These are phyloP conservation scores for Arxiozyma heterogenica DNA, from an alignment of 1,139 yeast species.

Conservation along the genomic window DNA sequence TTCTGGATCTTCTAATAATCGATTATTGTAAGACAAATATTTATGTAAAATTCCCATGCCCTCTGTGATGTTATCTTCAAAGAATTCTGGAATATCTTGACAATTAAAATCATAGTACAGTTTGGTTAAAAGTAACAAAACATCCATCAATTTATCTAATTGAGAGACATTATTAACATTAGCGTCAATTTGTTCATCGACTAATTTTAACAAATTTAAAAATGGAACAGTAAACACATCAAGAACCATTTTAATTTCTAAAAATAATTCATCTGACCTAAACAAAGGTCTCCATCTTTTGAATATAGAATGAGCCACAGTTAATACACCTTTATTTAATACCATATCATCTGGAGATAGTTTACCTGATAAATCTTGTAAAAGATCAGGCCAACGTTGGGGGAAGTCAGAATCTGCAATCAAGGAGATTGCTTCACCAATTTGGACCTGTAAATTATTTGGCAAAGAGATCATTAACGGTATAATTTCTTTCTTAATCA, in stretches of 20 bases:
- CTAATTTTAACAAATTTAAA: slow-evolving; percentile 51
- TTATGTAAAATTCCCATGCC: slow-evolving; percentile 80
- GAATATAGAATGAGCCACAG: slow-evolving; percentile 92
- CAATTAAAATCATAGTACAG: slow-evolving; percentile 89
- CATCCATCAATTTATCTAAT: slow-evolving; percentile 53
- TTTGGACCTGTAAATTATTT: slow-evolving; percentile 66
- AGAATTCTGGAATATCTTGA: slow-evolving; percentile 96
- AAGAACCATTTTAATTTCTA: slow-evolving; percentile 80
- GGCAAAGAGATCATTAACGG: slow-evolving; percentile 79
- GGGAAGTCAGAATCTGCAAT: slow-evolving; percentile 98
- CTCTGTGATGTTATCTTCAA: slow-evolving; percentile 74
- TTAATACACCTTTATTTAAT: slow-evolving; percentile 74
- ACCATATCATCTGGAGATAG: slow-evolving; percentile 53
- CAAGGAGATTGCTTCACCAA: slow-evolving; percentile 85
- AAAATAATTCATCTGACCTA: slow-evolving; percentile 79
- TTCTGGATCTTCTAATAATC: slow-evolving; percentile 44
- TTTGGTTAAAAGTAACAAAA: slow-evolving; percentile 61
- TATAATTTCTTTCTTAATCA: slow-evolving; percentile 69
- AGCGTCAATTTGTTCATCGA: slow-evolving; percentile 56
- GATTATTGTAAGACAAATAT: slow-evolving; percentile 55
- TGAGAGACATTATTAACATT: slow-evolving; percentile 39
- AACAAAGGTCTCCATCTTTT: slow-evolving; percentile 94
- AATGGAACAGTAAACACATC: slow-evolving; percentile 82
- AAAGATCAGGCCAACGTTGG: slow-evolving; percentile 69
- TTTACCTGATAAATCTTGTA: slow-evolving; percentile 65